Base-by-base conservation (phyloP, 768 basidiomycete genomes). In the Panus rudis region DNA sequence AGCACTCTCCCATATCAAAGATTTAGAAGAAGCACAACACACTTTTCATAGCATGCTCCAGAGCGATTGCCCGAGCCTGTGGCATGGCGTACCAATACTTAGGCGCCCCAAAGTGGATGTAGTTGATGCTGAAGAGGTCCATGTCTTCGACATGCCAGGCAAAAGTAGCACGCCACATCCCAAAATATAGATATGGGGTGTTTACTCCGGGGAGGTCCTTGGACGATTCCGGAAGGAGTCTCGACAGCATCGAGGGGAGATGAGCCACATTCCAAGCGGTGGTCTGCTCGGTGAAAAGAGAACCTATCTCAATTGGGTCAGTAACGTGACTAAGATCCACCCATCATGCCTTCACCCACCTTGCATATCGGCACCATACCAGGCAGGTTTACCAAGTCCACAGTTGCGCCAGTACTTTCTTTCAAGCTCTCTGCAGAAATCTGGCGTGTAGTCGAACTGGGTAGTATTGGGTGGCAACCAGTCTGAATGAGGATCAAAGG, bases 71-170 rank as follows among this genome's bases (percentile, higher is more conserved):
- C 45, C 90, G 76, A 14, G 73, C 84, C 62, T 96, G 93, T 3
- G 96, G 96, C 14, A 98, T 73, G 2, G 92, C 84, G 62, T 98
- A 98, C 96, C 96, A 99, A 56, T 87, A 85, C 53, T 90, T 98
- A 2, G 93, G 92, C 0, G 93, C 92, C 0, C 96, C 96, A 53
- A 97, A 98, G 62, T 99, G 96, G 43, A 99, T 90, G 60, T 92
- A 98, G 59, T 99, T 99, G 67, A 99, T 98, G 44, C 91, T 93
- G 65, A 94, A 97, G 1, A 99, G 73, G 58, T 99, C 96, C 89
- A 97, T 96, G 63, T 99, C 96, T 63, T 99, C 96, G 37, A 99
- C 96, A 55, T 99, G 96, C 94, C 96, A 99, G 0, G 92, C 90
- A 63, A 98, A 98, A 0, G 92, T 92, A 19, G 94, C 94, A 39